Conservation (phyloP, 1,284 basidiomycete species). For the Coriolopsis trogii region DNA sequence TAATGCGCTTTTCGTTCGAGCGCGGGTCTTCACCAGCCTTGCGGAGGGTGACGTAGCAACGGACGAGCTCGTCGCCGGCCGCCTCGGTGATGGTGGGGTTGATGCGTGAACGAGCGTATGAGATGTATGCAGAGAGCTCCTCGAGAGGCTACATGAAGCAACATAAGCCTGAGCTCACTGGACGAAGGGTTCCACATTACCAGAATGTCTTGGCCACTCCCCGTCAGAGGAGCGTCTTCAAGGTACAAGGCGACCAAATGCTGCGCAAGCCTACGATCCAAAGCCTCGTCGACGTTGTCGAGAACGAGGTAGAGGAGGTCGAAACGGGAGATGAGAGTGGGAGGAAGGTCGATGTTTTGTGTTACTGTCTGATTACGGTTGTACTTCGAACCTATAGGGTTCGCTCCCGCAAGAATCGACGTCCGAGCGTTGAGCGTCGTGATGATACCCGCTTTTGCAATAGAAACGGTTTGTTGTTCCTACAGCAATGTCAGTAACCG, state of each 20-base stretch:
- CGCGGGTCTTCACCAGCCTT: conserved; percentile 91
- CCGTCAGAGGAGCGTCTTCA: conserved; percentile 82
- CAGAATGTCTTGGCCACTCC: conserved; percentile 70
- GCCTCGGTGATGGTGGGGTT: conserved; percentile 89
- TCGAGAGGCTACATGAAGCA: conserved; percentile 78
- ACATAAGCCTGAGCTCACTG: neutral
- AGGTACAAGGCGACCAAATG: conserved; percentile 94
- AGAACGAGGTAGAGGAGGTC: conserved; percentile 97
- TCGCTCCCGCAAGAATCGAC: conserved; percentile 96
- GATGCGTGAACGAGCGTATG: conserved; percentile 89
- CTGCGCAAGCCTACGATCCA: conserved; percentile 90
- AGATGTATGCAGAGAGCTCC: conserved; percentile 92
- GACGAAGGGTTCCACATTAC: conserved; percentile 41
- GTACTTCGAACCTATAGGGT: conserved; percentile 96
- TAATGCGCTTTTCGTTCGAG: conserved; percentile 90
- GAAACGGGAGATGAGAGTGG: conserved; percentile 97
- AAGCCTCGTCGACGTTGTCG: conserved; percentile 90
- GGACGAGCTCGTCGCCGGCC: conserved; percentile 85
- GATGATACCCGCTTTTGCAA: conserved; percentile 99
- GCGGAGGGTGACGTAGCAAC: conserved; percentile 92
- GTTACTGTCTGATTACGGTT: conserved; percentile 89
- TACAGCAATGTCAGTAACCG: conserved; percentile 30
- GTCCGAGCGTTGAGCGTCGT: conserved; percentile 98
- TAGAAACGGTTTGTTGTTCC: conserved; percentile 99
- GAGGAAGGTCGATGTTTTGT: conserved; percentile 89